Evolutionary conservation across 2,329 filamentous ascomycete species (phyloP).

Genomic region (Teratosphaeria viscida): DNA sequence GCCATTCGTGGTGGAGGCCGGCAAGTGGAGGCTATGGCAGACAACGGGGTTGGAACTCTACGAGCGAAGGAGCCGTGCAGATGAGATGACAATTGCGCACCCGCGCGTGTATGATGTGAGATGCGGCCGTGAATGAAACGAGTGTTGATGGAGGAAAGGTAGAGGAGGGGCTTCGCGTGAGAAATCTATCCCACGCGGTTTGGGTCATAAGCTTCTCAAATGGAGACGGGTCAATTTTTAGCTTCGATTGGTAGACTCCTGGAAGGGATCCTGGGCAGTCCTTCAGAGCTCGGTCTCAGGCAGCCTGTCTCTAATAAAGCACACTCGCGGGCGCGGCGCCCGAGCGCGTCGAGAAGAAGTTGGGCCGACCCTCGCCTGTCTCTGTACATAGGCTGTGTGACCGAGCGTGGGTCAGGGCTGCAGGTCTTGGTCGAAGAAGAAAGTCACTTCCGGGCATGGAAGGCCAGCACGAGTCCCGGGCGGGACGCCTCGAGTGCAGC

Average conservation of each 20-base stretch:
- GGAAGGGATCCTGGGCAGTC: not conserved
- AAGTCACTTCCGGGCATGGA: not conserved
- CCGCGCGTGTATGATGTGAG: not conserved
- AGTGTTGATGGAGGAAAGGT: not conserved
- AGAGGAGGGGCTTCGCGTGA: not conserved
- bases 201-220: not conserved
- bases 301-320: not conserved
- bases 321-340: not conserved
- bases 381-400: not conserved
- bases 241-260: not conserved
- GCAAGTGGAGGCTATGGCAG: not conserved
- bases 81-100: not conserved
- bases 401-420: not conserved
- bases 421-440: not conserved
- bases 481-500: not conserved
- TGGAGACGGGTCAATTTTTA: not conserved
- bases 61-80: not conserved
- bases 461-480: not conserved
- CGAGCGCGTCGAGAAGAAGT: not conserved
- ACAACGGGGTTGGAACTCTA: not conserved
- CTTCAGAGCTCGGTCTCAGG: not conserved
- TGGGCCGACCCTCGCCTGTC: not conserved
- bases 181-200: not conserved
- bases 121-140: not conserved
- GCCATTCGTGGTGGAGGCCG: slow-evolving; percentile 6